phyloP scores from a whole-genome alignment of 2,329 filamentous ascomycete species.

The Penicillium sp. region DNA sequence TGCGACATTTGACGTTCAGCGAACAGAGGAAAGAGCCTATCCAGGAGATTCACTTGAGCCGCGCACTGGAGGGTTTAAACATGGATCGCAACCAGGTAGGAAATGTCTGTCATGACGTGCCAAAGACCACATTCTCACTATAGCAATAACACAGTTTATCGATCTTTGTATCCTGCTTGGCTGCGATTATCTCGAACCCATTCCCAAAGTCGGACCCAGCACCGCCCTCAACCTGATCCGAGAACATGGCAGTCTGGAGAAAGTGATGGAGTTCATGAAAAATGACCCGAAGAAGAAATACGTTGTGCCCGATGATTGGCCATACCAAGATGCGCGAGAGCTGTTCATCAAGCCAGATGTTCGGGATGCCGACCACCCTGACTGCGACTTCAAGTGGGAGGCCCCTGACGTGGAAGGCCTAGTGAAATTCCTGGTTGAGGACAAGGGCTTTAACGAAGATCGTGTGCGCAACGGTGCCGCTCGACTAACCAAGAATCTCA shows the following conservation, averaged over 20 bases:
- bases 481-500: slow-evolving; percentile 83
- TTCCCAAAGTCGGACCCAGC: slow-evolving; percentile 88
- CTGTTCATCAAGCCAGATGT: slow-evolving; percentile 93
- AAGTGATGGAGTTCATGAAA: slow-evolving; percentile 76
- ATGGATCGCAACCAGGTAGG: slow-evolving; percentile 83
- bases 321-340: slow-evolving; percentile 83
- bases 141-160: slow-evolving; percentile 66
- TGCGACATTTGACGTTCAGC: slow-evolving; percentile 92
- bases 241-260: slow-evolving; percentile 83
- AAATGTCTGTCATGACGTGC: slow-evolving; percentile 8
- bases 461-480: slow-evolving; percentile 76
- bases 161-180: slow-evolving; percentile 96
- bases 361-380: slow-evolving; percentile 72
- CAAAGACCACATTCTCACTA: slow-evolving; percentile 7
- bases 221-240: slow-evolving; percentile 93
- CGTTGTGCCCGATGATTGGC: slow-evolving; percentile 92
- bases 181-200: slow-evolving; percentile 95
- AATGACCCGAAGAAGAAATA: slow-evolving; percentile 76
- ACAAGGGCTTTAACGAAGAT: slow-evolving; percentile 97
- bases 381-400: slow-evolving; percentile 98
- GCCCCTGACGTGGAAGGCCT: slow-evolving; percentile 86
- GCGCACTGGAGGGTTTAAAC: slow-evolving; percentile 76
- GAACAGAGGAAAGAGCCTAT: slow-evolving; percentile 98
- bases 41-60: slow-evolving; percentile 86
- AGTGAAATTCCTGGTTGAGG: slow-evolving; percentile 81